These are phyloP conservation scores for Cinnamomum chago DNA, from an alignment of 164 flowering plant species.

Conservation along the genomic window DNA sequence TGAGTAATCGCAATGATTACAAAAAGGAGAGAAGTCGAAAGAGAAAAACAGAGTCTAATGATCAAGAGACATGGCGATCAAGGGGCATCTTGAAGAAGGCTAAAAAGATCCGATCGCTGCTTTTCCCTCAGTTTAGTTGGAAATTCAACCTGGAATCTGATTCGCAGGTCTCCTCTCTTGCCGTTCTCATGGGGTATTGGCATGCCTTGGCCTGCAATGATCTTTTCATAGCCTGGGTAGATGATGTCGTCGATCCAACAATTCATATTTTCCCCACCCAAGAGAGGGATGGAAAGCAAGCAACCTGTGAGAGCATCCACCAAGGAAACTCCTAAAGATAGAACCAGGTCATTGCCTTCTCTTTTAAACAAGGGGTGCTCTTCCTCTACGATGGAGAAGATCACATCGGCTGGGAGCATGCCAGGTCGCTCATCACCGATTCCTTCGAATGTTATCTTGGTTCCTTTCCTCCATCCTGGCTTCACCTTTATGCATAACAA, in stretches of 20 bases:
- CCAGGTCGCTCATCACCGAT: slow-evolving; percentile 70
- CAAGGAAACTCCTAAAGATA: slow-evolving; percentile 56
- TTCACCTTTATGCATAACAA: slow-evolving; percentile 52
- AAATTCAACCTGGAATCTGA: slow-evolving; percentile 52
- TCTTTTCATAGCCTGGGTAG: slow-evolving; percentile 57
- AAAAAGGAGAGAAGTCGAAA: no score
- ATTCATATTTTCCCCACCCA: slow-evolving; percentile 58
- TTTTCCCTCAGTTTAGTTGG: slow-evolving; percentile 40
- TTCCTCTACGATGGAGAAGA: slow-evolving; percentile 54
- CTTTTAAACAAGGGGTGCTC: slow-evolving; percentile 57
- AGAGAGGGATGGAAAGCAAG: slow-evolving; percentile 50
- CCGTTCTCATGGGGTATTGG: slow-evolving; percentile 43
- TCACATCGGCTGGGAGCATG: slow-evolving; percentile 52
- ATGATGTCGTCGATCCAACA: slow-evolving; percentile 46
- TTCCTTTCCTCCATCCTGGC: slow-evolving; percentile 88
- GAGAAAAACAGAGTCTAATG: no score
- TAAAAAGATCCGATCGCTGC: slow-evolving; percentile 39
- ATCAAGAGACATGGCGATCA: slow-evolving; percentile 10
- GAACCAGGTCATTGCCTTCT: slow-evolving; percentile 58
- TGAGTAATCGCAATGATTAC: no score
- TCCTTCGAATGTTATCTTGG: slow-evolving; percentile 74
- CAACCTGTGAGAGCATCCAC: slow-evolving; percentile 78
- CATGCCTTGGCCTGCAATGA: slow-evolving; percentile 76
- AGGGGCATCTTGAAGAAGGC: slow-evolving; percentile 39
- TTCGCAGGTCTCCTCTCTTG: slow-evolving; percentile 50